Percentiles rank a stretch among this genome's conserved stretches.
phyloP scores from a whole-genome alignment of 1,284 basidiomycete genomes.

The Leccinum cinnamomeum region DNA sequence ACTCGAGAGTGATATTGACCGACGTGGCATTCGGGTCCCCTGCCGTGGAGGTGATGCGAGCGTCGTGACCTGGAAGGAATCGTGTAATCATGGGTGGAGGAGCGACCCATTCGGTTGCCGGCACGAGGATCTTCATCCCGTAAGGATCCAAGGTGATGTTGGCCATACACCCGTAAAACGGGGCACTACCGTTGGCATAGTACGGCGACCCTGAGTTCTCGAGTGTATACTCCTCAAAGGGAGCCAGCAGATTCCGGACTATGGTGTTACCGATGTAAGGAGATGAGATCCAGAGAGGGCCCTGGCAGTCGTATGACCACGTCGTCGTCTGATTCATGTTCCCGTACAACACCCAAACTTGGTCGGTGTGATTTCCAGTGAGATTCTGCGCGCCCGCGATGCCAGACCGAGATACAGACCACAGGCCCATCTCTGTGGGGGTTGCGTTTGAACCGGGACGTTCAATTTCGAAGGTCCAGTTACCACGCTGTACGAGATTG shows the following conservation, averaged over 20 bases:
- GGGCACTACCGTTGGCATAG: slow-evolving; percentile 52
- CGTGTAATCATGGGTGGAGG: slow-evolving; percentile 73
- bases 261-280: slow-evolving; percentile 63
- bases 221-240: slow-evolving; percentile 77
- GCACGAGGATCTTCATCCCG: slow-evolving; percentile 82
- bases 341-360: slow-evolving; percentile 80
- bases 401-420: slow-evolving; percentile 72
- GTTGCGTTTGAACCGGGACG: slow-evolving; percentile 83
- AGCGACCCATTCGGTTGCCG: slow-evolving; percentile 60
- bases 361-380: slow-evolving; percentile 56
- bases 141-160: slow-evolving; percentile 68
- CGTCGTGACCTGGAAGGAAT: slow-evolving; percentile 84
- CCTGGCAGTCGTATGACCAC: slow-evolving; percentile 62
- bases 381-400: slow-evolving; percentile 57
- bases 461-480: slow-evolving; percentile 77
- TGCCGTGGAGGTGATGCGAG: slow-evolving; percentile 55
- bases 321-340: slow-evolving; percentile 77
- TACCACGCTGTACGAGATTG: slow-evolving; percentile 73
- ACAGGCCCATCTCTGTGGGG: slow-evolving; percentile 81
- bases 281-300: slow-evolving; percentile 68
- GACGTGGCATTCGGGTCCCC: slow-evolving; percentile 24
- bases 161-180: slow-evolving; percentile 73
- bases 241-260: slow-evolving; percentile 78
- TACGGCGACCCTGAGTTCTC: slow-evolving; percentile 62
- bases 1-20: no score